A percentile compares a stretch with the other conserved stretches of the same genome.
Conservation (phyloP, 1,284 basidiomycete species). For the Trichosporon coremiiforme region DNA sequence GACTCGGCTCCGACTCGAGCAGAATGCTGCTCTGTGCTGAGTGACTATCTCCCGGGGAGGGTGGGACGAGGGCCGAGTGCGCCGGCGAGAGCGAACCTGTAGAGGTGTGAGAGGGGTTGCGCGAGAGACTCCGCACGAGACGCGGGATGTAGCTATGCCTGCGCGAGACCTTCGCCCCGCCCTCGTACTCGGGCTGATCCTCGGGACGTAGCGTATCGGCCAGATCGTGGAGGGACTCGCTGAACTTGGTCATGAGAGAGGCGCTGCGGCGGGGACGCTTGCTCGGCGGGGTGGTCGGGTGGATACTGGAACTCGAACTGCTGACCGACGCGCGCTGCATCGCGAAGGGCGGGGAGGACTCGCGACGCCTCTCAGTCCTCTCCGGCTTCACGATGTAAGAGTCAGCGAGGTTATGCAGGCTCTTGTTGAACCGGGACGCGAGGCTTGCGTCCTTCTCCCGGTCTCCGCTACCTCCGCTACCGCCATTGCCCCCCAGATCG, state of each 20-base stretch:
- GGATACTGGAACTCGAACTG: background rate
- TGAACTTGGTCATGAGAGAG: background rate
- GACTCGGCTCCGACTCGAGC: slow-evolving; percentile 1
- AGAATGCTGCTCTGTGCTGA: background rate
- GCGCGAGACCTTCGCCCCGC: background rate
- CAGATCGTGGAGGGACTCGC: slow-evolving; percentile 2
- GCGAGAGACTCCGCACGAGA: background rate
- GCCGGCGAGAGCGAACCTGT: background rate
- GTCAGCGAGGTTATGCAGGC: slow-evolving; percentile 13
- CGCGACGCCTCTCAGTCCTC: background rate
- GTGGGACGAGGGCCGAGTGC: background rate
- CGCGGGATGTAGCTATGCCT: slow-evolving; percentile 5
- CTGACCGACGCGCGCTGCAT: background rate
- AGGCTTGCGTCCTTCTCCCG: slow-evolving; percentile 8
- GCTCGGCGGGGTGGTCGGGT: background rate
- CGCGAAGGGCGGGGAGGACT: background rate
- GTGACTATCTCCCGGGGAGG: background rate
- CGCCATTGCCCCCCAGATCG: background rate
- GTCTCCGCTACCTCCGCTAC: background rate
- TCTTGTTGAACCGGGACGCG: slow-evolving; percentile 9
- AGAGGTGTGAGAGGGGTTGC: background rate
- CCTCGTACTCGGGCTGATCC: background rate
- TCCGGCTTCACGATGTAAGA: background rate
- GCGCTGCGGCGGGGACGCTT: background rate
- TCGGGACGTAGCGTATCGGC: background rate